Conservation (phyloP, 2,329 filamentous ascomycete species). For the Ophiostoma populinum region DNA sequence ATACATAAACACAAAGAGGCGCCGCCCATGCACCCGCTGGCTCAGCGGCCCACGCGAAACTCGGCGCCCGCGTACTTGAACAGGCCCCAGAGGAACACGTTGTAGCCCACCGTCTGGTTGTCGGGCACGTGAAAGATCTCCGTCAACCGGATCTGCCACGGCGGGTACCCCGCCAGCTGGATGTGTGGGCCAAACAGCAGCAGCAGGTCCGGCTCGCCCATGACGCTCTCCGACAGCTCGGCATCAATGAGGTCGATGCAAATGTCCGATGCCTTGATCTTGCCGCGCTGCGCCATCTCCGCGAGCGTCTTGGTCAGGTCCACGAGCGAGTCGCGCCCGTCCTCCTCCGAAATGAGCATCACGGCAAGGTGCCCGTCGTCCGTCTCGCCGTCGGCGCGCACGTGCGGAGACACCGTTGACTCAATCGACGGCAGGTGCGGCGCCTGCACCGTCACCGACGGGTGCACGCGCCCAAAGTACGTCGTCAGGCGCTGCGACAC, state of each 20-base stretch:
- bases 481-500: conserved; percentile 64
- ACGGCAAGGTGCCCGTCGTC: conserved; percentile 33
- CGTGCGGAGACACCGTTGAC: conserved; percentile 23
- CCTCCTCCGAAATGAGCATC: conserved; percentile 69
- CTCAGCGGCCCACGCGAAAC: conserved; percentile 61
- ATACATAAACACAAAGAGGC: background rate
- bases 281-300: conserved; percentile 84
- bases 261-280: conserved; percentile 68
- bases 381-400: conserved; percentile 16
- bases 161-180: conserved; percentile 78
- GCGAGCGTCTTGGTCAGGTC: conserved; percentile 88
- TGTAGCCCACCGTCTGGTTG: conserved; percentile 76
- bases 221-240: conserved; percentile 63
- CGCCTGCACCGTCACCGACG: conserved; percentile 54
- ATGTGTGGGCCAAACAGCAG: conserved; percentile 74
- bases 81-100: conserved; percentile 74
- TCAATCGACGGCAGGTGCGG: conserved; percentile 48
- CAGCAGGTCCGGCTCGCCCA: conserved; percentile 77
- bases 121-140: conserved; percentile 76
- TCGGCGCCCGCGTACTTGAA: conserved; percentile 74
- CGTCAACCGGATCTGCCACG: conserved; percentile 87
- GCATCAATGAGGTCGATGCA: conserved; percentile 74
- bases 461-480: conserved; percentile 68
- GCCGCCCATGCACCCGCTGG: too few species aligned
- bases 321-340: conserved; percentile 84